A percentile compares a stretch with the other conserved stretches of the same genome.
Evolutionary conservation across 306 rosid genomes (phyloP).

Genomic region (Dryas drummondii): DNA sequence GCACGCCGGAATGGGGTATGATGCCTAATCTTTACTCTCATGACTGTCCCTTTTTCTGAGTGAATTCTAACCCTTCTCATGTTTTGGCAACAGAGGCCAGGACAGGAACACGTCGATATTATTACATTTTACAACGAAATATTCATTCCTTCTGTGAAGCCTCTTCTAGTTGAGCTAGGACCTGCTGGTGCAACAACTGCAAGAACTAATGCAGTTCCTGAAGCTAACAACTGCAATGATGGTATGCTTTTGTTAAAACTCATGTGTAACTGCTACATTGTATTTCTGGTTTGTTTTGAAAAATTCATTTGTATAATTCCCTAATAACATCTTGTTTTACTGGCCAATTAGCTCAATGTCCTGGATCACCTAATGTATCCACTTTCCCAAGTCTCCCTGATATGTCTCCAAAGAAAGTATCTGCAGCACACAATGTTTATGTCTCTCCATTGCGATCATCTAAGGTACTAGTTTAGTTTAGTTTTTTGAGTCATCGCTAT

Average conservation of each 20-base stretch:
- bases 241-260: slow-evolving; percentile 42
- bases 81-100: slow-evolving; percentile 59
- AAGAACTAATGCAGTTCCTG: slow-evolving; percentile 59
- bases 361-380: slow-evolving; percentile 90
- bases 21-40: slow-evolving; percentile 15
- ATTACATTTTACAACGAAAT: slow-evolving; percentile 85
- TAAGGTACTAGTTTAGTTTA: slow-evolving; percentile 58
- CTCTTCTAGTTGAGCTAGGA: slow-evolving; percentile 87
- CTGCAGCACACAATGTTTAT: slow-evolving; percentile 88
- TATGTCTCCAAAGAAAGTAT: slow-evolving; percentile 98
- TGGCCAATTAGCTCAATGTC: slow-evolving; percentile 66
- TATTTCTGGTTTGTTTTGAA: slow-evolving; percentile 16
- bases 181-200: slow-evolving; percentile 60
- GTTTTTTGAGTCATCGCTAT: background rate
- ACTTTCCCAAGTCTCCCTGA: slow-evolving; percentile 94
- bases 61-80: slow-evolving; percentile 32
- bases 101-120: slow-evolving; percentile 87
- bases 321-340: slow-evolving; percentile 22
- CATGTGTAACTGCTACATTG: slow-evolving; percentile 1
- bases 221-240: slow-evolving; percentile 55
- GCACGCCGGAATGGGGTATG: slow-evolving; percentile 76
- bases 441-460: slow-evolving; percentile 96
- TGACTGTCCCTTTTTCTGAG: slow-evolving; percentile 2
- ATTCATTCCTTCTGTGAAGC: slow-evolving; percentile 84
- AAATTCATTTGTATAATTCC: slow-evolving; percentile 23